Base-by-base conservation (phyloP, 805 yeast genomes). In the Candida easanensis region DNA sequence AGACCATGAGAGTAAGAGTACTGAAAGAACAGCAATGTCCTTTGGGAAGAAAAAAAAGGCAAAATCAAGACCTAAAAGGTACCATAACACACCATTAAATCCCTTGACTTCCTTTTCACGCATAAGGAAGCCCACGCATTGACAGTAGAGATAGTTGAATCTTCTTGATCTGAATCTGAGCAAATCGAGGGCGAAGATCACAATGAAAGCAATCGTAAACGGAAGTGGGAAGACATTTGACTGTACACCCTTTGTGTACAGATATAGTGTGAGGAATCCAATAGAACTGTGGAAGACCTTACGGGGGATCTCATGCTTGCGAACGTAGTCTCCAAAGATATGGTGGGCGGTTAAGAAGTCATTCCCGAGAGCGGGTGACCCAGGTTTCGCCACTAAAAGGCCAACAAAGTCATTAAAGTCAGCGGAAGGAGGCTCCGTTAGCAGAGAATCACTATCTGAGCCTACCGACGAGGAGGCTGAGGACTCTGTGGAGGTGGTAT, bases 1-100 rank as follows among this genome's bases (percentile, higher is more conserved):
- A 5, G 96, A 89, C 98, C 98, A 93, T 58, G 97, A 86, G 49
- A 93, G 74, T 39, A 91, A 69, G 51, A 89, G 71, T 3, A 89
- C 80, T 18, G 95, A 73, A 69, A 88, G 73, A 21, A 90, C 69
- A 1, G 83, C 72, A 38, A 93, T 81, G 57, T 93, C 99, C 65
- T 88, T 88, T 13, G 91, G 81, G 55, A 80, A 83, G 18, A 80
- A 63, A 1, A 73, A 49, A 56, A 89, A 86, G 9, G 89, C 88
- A 50, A 88, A 66, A 20, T 79, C 68, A 36, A 88, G 67, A 5
- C 99, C 99, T 2, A 85, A 69, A 30, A 89, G 67, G 61, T 88
- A 93, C 85, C 89, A 93, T 39, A 88, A 74, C 9, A 84, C 89
- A 8, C 99, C 99, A 61, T 93, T 93, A 56, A 76, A 80, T 13